A percentile compares a stretch with the other conserved stretches of the same genome.
Evolutionary conservation across 2,329 filamentous ascomycete genomes (phyloP).

Genomic region (Cercospora beticola): DNA sequence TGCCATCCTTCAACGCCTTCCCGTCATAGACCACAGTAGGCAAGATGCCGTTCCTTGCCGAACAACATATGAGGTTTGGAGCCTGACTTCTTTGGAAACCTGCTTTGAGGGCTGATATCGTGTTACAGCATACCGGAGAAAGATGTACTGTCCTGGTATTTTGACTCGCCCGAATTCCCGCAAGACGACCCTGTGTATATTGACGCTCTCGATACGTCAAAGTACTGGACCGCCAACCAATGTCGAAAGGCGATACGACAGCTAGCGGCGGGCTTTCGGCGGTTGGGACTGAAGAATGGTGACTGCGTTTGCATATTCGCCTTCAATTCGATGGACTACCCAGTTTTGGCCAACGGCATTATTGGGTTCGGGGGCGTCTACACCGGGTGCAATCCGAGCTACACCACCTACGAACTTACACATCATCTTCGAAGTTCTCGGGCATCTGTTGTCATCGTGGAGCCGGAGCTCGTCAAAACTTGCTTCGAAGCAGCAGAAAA

Average conservation of each 20-base stretch:
- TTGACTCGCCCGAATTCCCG: conserved; percentile 49
- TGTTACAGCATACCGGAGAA: neutral
- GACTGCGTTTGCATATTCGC: conserved; percentile 56
- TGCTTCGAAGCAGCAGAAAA: conserved; percentile 36
- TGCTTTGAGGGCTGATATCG: neutral
- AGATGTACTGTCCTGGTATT: conserved; percentile 47
- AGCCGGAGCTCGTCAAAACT: conserved; percentile 39
- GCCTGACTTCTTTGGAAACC: neutral
- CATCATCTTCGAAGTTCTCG: conserved; percentile 33
- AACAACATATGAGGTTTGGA: neutral
- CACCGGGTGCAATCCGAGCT: conserved; percentile 38
- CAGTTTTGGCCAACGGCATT: conserved; percentile 26
- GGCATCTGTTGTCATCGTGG: conserved; percentile 33
- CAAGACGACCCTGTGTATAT: conserved; percentile 52
- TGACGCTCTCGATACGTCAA: conserved; percentile 41
- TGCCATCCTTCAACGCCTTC: neutral
- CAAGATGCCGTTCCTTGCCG: neutral
- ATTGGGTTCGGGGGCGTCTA: conserved; percentile 35
- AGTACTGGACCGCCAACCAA: conserved; percentile 46
- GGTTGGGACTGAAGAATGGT: conserved; percentile 48
- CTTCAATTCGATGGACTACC: conserved; percentile 50
- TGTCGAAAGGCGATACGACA: conserved; percentile 42
- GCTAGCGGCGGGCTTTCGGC: conserved; percentile 51
- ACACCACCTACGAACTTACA: conserved; percentile 36
- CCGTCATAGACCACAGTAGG: neutral